Evolutionary conservation across 805 yeast species (phyloP).

Genomic region (Isabelozyma gotoi): DNA sequence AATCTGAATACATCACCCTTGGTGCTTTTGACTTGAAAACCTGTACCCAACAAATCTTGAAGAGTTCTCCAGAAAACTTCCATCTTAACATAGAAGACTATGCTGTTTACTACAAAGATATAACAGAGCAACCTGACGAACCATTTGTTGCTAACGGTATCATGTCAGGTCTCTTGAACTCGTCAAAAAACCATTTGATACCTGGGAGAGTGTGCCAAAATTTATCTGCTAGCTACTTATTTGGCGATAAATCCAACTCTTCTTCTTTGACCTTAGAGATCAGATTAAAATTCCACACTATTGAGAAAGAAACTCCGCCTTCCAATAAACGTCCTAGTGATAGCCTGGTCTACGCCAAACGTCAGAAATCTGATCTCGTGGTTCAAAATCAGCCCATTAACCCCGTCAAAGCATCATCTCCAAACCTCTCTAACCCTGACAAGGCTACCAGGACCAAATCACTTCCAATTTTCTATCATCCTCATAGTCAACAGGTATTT

Average conservation of each 20-base stretch:
- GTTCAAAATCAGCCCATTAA: constrained; percentile 8
- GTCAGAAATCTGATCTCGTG: not conserved
- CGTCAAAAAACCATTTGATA: constrained; percentile 26
- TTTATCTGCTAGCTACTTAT: constrained; percentile 44
- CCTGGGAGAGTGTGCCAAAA: constrained; percentile 62
- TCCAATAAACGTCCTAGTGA: not conserved
- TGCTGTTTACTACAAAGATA: constrained; percentile 46
- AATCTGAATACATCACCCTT: constrained; percentile 31
- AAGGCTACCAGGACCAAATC: constrained; percentile 47
- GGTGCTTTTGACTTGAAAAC: constrained; percentile 43
- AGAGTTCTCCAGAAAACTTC: constrained; percentile 44
- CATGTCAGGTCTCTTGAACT: constrained; percentile 27
- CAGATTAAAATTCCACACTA: constrained; percentile 48
- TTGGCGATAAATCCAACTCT: constrained; percentile 34
- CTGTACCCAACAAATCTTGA: constrained; percentile 38
- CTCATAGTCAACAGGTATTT: constrained; percentile 38
- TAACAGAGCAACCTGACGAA: constrained; percentile 49
- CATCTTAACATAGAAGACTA: constrained; percentile 37
- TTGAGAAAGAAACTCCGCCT: constrained; percentile 15
- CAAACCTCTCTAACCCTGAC: constrained; percentile 17
- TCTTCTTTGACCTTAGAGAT: constrained; percentile 57
- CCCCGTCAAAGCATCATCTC: constrained; percentile 1
- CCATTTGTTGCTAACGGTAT: constrained; percentile 46
- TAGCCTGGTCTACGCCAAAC: constrained; percentile 4
- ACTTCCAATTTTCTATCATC: constrained; percentile 39